phyloP scores from a whole-genome alignment of 495 filamentous ascomycete genomes.

The Parathielavia appendiculata region DNA sequence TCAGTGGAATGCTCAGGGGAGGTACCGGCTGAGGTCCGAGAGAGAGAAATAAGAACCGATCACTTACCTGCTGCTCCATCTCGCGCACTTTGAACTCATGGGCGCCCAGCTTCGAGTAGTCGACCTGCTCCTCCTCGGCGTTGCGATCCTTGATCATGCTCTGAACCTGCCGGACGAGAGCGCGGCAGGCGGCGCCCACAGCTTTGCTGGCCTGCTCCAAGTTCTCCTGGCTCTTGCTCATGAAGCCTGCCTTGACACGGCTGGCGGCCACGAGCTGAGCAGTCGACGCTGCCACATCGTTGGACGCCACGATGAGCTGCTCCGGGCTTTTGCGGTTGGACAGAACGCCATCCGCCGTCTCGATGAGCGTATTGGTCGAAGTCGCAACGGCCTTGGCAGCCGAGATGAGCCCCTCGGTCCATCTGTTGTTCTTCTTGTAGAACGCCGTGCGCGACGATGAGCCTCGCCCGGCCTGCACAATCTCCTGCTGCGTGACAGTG shows the following conservation, averaged over 20 bases:
- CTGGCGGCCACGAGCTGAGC: constrained; percentile 94
- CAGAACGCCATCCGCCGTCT: constrained; percentile 95
- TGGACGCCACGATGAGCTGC: constrained; percentile 95
- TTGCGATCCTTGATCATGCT: constrained; percentile 83
- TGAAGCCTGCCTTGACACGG: constrained; percentile 95
- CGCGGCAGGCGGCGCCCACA: constrained; percentile 80
- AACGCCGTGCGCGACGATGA: constrained; percentile 87
- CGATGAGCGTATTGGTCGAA: constrained; percentile 91
- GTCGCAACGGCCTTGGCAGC: constrained; percentile 91
- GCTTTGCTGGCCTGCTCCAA: constrained; percentile 90
- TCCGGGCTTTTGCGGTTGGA: constrained; percentile 86
- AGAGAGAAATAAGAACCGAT: constrained; percentile 7
- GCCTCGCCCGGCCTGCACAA: constrained; percentile 90
- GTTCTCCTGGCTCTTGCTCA: constrained; percentile 90
- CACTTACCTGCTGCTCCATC: constrained; percentile 95
- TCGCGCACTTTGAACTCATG: constrained; percentile 98
- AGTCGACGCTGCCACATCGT: constrained; percentile 92
- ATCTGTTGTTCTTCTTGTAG: constrained; percentile 97
- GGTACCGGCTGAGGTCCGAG: background rate
- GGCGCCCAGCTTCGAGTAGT: constrained; percentile 78
- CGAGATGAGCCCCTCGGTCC: constrained; percentile 96
- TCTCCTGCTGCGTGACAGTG: constrained; percentile 90
- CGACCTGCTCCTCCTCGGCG: constrained; percentile 76
- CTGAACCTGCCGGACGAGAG: constrained; percentile 89
- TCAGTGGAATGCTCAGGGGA: background rate